phyloP scores from a whole-genome alignment of 352 stramenopile species.

The Phytopythium chamaehyphon region DNA sequence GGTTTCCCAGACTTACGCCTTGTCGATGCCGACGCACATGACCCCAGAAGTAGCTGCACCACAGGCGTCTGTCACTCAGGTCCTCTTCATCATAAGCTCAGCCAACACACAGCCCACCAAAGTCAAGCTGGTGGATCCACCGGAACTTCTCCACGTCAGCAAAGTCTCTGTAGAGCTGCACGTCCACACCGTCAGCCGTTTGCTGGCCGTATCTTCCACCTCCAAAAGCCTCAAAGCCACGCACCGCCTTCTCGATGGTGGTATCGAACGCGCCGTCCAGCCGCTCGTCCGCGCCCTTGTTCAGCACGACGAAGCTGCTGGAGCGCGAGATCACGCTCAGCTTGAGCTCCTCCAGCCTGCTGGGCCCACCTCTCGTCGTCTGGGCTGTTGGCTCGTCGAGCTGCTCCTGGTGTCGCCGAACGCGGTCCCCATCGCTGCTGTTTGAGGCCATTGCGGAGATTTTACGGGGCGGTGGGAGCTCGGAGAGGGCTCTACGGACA shows the following conservation, averaged over 20 bases:
- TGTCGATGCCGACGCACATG: constrained; percentile 71
- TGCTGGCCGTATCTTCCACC: too few species aligned
- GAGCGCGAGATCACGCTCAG: constrained; percentile 48
- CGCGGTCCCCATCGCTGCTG: constrained; percentile 4
- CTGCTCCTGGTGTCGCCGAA: constrained; percentile 49
- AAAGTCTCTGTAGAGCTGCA: constrained; percentile 62
- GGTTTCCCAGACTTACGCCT: constrained; percentile 63
- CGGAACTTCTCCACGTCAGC: constrained; percentile 77
- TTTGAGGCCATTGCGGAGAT: constrained; percentile 2
- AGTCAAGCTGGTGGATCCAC: constrained; percentile 90
- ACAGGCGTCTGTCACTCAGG: neutral
- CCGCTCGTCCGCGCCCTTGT: constrained; percentile 79
- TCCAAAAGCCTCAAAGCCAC: constrained; percentile 4
- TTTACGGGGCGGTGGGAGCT: too few species aligned
- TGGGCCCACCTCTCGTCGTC: constrained; percentile 46
- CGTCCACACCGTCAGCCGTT: neutral
- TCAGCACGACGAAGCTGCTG: constrained; percentile 65
- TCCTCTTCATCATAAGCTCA: neutral
- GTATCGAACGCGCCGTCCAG: constrained; percentile 87
- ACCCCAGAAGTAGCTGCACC: constrained; percentile 75
- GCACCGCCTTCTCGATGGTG: constrained; percentile 85
- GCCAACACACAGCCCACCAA: constrained; percentile 29
- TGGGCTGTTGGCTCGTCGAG: constrained; percentile 14
- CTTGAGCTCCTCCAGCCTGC: constrained; percentile 43
- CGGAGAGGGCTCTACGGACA: neutral